Conservation (phyloP, 306 rosid species). For the Medicago lupulina region DNA sequence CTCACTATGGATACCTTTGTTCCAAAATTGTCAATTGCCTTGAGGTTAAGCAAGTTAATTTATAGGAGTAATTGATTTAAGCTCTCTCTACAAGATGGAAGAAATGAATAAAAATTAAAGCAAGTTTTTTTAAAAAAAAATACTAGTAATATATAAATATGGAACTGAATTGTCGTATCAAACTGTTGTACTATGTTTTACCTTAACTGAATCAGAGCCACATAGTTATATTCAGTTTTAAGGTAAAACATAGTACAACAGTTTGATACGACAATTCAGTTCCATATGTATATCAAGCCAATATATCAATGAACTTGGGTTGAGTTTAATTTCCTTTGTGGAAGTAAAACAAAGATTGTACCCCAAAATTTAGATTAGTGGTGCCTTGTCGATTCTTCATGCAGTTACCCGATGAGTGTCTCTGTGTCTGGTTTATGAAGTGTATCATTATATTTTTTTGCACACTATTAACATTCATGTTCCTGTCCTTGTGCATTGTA, state of each 20-base stretch:
- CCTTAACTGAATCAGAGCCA: no score
- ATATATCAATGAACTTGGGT: constrained; percentile 26
- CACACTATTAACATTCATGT: constrained; percentile 8
- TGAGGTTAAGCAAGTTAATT: constrained; percentile 14
- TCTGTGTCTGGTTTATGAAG: constrained; percentile 16
- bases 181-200: no score
- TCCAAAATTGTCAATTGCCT: constrained; percentile 12
- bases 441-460: background rate
- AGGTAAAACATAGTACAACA: constrained; percentile 5
- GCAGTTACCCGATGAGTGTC: constrained; percentile 19
- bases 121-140: constrained; percentile 15
- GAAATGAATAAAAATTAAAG: background rate
- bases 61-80: constrained; percentile 17
- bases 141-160: no score
- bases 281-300: constrained; percentile 10
- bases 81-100: constrained; percentile 9
- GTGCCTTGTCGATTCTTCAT: constrained; percentile 14
- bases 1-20: background rate
- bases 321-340: constrained; percentile 7
- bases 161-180: no score
- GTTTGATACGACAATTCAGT: constrained; percentile 15
- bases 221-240: no score
- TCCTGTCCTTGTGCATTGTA: background rate
- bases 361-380: constrained; percentile 24
- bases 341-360: background rate